These are phyloP conservation scores for Nakaseomyces glabratus DNA, from an alignment of 1,139 yeast genomes.

Conservation along the genomic window DNA sequence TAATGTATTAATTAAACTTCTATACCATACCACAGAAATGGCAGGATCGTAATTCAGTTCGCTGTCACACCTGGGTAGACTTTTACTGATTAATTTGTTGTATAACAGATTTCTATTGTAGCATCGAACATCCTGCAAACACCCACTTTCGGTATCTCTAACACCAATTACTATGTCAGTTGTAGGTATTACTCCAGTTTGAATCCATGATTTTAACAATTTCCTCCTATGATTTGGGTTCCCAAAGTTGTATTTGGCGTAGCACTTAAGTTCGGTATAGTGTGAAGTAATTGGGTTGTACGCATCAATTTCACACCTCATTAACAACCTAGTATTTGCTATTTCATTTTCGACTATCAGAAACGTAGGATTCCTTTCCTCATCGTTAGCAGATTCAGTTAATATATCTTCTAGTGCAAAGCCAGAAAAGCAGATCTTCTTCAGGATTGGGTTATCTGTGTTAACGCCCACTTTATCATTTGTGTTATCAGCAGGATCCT, in stretches of 20 bases:
- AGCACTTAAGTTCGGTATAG: constrained; percentile 29
- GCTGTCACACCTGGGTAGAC: constrained; percentile 12
- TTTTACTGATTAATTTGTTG: constrained; percentile 9
- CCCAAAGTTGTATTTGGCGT: constrained; percentile 17
- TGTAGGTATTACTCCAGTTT: constrained; percentile 23
- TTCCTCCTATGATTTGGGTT: constrained; percentile 24
- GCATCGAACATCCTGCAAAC: constrained; percentile 18
- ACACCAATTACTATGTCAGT: constrained; percentile 27
- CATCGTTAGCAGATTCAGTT: constrained; percentile 9
- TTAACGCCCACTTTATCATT: constrained; percentile 10
- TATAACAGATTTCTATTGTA: constrained; percentile 18
- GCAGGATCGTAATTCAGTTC: constrained; percentile 22
- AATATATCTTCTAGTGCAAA: constrained; percentile 27
- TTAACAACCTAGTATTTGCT: constrained; percentile 16
- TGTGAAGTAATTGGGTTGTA: constrained; percentile 15
- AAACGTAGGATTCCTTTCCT: constrained; percentile 13
- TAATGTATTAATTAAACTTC: constrained; percentile 2
- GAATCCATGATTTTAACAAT: constrained; percentile 29
- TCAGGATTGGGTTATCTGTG: constrained; percentile 11
- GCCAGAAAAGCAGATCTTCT: constrained; percentile 26
- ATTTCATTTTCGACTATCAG: constrained; percentile 23
- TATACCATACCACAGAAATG: constrained; percentile 26
- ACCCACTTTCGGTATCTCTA: constrained; percentile 22
- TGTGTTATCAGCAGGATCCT: constrained; percentile 7
- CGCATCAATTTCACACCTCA: constrained; percentile 30